Base-by-base conservation (phyloP, 139 green algal genomes). In the Chlamydomonas urium region DNA sequence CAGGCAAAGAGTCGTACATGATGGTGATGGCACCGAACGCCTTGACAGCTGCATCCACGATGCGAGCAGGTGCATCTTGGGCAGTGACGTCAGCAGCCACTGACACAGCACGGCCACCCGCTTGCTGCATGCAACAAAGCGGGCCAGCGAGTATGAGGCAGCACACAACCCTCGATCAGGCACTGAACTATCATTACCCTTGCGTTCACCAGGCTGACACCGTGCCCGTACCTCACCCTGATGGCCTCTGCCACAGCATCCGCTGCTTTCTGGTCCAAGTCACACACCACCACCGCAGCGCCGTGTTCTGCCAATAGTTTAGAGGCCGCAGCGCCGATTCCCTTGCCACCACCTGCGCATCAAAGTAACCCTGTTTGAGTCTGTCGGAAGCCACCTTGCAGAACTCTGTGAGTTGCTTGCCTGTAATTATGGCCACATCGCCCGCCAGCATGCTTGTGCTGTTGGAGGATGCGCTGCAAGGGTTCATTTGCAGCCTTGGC, bases 41-140 rank as follows among this genome's bases (percentile, higher is more conserved):
- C 0, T 66, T 8, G n/a, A 94, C 32, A 8, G 88, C 77, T 3
- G 75, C 79, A 6, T 66, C 65, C 23, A 93, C 81, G 0, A 90
- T 74, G 17, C 45, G 56, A 14, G 57, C 50, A 10, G 84, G 57
- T 29, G 89, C 88, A 47, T 77, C 78, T 1, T 79, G 45, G n/a
- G 66, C 76, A 2, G 89, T 94, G 26, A 96, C 86, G 65, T 96
- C 90, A 23, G 88, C 90, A 24, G 84, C 67, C 4, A 88, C 28
- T 4, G 70, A 45, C 36, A 84, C 56, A 0, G 71, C 74, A 17
- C 71, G 75, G 2, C 72, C 69, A 0, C 77, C 75, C 1, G 32
- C 33, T 21, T 36, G 53, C 71, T 73, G 47, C 38, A 71, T 4
- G 10, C 10, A 42, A 47, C 23, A 62, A 14, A 62, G 53, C 5